These are phyloP conservation scores for Cryptococcus sp. DNA, from an alignment of 1,284 basidiomycete genomes.

Conservation along the genomic window DNA sequence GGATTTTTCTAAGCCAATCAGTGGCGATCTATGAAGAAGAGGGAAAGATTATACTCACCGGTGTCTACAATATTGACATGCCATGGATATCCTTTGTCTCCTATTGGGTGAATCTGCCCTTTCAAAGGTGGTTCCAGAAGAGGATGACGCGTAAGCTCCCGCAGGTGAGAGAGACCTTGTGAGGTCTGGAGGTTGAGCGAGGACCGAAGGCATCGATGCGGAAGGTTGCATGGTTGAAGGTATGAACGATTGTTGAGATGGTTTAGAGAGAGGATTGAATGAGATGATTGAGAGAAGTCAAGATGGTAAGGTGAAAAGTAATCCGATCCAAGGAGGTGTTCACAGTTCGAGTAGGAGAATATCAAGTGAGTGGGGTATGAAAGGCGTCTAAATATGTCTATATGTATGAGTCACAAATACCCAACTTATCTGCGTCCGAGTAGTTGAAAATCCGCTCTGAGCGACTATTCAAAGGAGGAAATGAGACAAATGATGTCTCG, in stretches of 20 bases:
- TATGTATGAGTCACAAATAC: too few species aligned
- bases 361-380: too few species aligned
- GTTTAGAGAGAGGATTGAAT: background rate
- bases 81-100: conserved; percentile 42
- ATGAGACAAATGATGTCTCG: too few species aligned
- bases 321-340: too few species aligned
- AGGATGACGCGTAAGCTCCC: background rate
- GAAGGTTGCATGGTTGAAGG: conserved; percentile 2
- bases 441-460: too few species aligned
- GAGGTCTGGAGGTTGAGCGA: background rate
- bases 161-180: background rate
- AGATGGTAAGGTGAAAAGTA: too few species aligned
- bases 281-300: too few species aligned
- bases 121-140: conserved; percentile 5
- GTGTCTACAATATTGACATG: conserved; percentile 44
- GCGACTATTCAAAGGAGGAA: too few species aligned
- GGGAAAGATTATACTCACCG: conserved; percentile 26
- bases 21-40: background rate
- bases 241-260: background rate
- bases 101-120: conserved; percentile 23
- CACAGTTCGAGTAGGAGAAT: too few species aligned
- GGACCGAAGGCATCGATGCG: conserved; percentile 4
- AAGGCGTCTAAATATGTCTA: too few species aligned
- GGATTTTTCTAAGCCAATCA: conserved; percentile 39
- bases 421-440: too few species aligned